phyloP scores from a whole-genome alignment of 2,329 filamentous ascomycete species.

The Penicillium occitanis region DNA sequence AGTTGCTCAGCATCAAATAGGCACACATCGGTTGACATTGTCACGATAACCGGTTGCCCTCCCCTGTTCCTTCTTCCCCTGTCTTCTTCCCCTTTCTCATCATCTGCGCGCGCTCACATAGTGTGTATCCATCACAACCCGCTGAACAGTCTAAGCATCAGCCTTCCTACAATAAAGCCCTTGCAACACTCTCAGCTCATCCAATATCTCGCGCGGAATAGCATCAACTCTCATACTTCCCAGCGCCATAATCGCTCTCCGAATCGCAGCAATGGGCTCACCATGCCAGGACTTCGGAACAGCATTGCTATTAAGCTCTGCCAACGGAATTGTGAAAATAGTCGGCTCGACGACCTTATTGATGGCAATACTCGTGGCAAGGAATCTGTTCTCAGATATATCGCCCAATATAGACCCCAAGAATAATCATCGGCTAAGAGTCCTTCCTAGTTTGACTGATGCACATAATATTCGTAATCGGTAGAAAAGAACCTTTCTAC shows the following conservation, averaged over 20 bases:
- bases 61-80: background rate
- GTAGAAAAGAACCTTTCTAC: background rate
- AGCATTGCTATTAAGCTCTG: background rate
- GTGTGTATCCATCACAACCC: background rate
- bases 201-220: background rate
- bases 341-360: background rate
- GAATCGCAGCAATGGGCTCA: background rate
- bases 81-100: background rate
- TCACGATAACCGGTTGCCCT: too few relatives aligned
- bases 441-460: background rate
- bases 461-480: background rate
- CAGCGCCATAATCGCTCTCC: background rate
- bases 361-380: background rate
- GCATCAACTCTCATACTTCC: background rate
- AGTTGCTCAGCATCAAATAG: too few relatives aligned
- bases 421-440: background rate
- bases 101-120: background rate
- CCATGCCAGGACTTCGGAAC: background rate
- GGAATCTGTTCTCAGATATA: background rate
- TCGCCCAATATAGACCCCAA: background rate
- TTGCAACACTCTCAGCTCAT: background rate
- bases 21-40: too few relatives aligned
- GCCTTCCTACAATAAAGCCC: background rate
- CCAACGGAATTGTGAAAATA: background rate
- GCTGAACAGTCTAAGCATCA: background rate